Evolutionary conservation across 2,329 filamentous ascomycete genomes (phyloP), one percentile per base, ranked within the genome.

Genomic region (Ophiostoma ulmi): DNA sequence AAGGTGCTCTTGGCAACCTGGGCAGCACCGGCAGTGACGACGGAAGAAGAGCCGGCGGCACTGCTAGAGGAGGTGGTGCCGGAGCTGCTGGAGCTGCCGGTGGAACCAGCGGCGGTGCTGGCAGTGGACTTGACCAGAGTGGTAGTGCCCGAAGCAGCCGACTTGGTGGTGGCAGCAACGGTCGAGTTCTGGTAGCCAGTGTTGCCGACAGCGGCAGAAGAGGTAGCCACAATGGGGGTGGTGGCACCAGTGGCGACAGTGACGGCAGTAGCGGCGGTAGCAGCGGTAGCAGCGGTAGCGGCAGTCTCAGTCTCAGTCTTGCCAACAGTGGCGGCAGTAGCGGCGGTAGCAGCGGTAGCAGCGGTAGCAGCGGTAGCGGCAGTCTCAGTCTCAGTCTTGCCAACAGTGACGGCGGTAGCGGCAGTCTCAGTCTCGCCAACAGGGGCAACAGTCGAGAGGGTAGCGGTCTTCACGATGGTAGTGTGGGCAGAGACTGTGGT

Each of bases 1-100:
- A 22, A 66, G 38, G 68, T 68, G 41, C 44, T 61, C 52, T 31
- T 52, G 41, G 36, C 69, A 20, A 63, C 26, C 55, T 69, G 36
- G 44, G 68, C 41, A 26, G 68, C 67, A 61, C 71, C 71, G 20
- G 71, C 68, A 17, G 71, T 72, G 39, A 70, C 65, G 65, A 72
- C 69, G 14, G 65, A 5, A 11, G 65, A 67, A 1, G 67, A 38
- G 22, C n/a, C 41, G 6, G 67, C n/a, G 8, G 61, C 20, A 41
- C 41, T 41, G 22, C 39, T 58, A 13, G 66, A 2, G n/a, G 52
- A 52, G 69, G 52, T 44, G 22, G 52, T 26, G 31, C 22, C 36
- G 22, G 52, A 17, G 31, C 22, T 52, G 48, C 52, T 69, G 36
- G 52, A 44, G 22, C 26, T 48, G 61, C n/a, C 70, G 1, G 67